Conservation (phyloP, 208 protist species). For the Trichomonas vaginalis region DNA sequence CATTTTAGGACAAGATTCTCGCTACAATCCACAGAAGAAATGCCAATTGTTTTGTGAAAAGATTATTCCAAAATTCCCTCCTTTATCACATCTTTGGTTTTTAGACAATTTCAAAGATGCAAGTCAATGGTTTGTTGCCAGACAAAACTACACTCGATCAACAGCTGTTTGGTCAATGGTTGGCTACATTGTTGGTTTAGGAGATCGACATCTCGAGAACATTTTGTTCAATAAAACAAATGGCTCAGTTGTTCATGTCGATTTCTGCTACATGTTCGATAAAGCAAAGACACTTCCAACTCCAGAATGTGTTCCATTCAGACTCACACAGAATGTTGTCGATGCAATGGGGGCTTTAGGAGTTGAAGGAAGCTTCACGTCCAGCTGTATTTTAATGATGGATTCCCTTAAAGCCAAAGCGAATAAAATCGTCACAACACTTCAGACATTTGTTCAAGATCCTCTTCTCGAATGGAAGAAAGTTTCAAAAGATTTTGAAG, state of each 20-base stretch:
- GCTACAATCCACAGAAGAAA: background rate
- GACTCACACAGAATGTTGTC: slow-evolving; percentile 79
- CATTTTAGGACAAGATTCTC: background rate
- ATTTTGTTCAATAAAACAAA: slow-evolving; percentile 62
- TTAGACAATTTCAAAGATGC: slow-evolving; percentile 57
- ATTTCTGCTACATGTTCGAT: slow-evolving; percentile 86
- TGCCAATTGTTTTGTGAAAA: background rate
- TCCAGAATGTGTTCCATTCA: slow-evolving; percentile 78
- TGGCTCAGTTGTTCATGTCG: slow-evolving; percentile 49
- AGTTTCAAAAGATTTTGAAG: background rate
- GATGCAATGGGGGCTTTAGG: slow-evolving; percentile 74
- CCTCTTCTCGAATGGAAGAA: slow-evolving; percentile 61
- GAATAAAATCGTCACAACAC: slow-evolving; percentile 70
- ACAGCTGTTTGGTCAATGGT: slow-evolving; percentile 76
- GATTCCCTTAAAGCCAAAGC: slow-evolving; percentile 63
- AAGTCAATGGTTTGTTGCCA: slow-evolving; percentile 62
- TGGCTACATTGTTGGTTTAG: slow-evolving; percentile 68
- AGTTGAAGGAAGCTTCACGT: slow-evolving; percentile 64
- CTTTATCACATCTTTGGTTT: slow-evolving; percentile 76
- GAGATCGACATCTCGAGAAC: slow-evolving; percentile 79
- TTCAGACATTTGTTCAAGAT: slow-evolving; percentile 78
- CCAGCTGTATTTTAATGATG: slow-evolving; percentile 59
- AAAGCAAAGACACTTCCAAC: slow-evolving; percentile 69
- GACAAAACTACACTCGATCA: slow-evolving; percentile 60
- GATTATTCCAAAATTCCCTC: slow-evolving; percentile 52